Percentiles rank a stretch among this genome's conserved stretches.
phyloP scores from a whole-genome alignment of 2,329 filamentous ascomycete species.

The Teratosphaeria zuluensis region DNA sequence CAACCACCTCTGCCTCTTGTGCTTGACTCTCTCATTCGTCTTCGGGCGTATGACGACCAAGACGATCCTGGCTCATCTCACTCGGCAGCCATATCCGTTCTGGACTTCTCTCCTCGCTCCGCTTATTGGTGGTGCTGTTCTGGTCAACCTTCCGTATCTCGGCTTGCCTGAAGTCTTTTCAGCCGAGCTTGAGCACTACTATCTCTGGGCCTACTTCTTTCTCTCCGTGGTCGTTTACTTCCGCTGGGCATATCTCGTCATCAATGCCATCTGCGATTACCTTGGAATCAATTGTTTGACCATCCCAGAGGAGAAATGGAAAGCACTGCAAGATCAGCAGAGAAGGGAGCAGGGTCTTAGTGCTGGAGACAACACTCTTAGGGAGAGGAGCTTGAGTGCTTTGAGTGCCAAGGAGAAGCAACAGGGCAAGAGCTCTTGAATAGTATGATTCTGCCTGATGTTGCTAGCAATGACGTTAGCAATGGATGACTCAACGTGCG shows the following conservation, averaged over 20 bases:
- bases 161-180: slow-evolving; percentile 56
- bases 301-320: slow-evolving; percentile 44
- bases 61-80: slow-evolving; percentile 93
- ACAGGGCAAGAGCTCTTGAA: not conserved
- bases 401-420: not conserved
- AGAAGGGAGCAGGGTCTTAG: not conserved
- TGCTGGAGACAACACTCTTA: not conserved
- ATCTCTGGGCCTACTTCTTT: slow-evolving; percentile 73
- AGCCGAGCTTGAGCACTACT: slow-evolving; percentile 57
- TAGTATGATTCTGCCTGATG: not conserved
- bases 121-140: slow-evolving; percentile 70
- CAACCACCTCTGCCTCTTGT: slow-evolving; percentile 87
- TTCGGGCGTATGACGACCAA: slow-evolving; percentile 98
- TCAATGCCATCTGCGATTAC: slow-evolving; percentile 82
- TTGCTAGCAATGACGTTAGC: not conserved
- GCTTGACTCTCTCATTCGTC: slow-evolving; percentile 88
- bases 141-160: slow-evolving; percentile 72
- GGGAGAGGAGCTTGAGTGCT: not conserved
- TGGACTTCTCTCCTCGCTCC: slow-evolving; percentile 90
- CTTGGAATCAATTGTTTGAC: slow-evolving; percentile 92
- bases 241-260: slow-evolving; percentile 84
- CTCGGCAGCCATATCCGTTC: slow-evolving; percentile 87
- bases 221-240: slow-evolving; percentile 82
- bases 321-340: slow-evolving; percentile 15
- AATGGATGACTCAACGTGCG: not conserved